These are phyloP conservation scores for Pichia manshurica DNA, from an alignment of 805 yeast species.

Conservation along the genomic window DNA sequence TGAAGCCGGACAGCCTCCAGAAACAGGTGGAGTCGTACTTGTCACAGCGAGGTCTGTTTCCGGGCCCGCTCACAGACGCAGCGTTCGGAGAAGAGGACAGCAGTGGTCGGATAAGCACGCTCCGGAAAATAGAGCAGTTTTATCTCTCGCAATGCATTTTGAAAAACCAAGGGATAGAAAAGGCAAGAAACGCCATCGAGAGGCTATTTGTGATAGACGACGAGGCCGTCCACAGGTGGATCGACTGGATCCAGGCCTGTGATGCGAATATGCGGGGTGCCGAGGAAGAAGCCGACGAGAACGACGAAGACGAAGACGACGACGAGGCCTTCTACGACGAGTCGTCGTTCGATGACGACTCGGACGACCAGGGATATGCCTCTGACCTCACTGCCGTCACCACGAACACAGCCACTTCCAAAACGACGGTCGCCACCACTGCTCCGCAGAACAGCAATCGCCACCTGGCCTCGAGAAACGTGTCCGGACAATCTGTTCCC, in stretches of 20 bases:
- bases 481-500: too few species aligned
- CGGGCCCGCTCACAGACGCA: not conserved
- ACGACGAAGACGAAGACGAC: slow-evolving; percentile 4
- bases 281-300: slow-evolving; percentile 2
- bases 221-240: slow-evolving; percentile 11
- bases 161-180: slow-evolving; percentile 16
- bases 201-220: slow-evolving; percentile 19
- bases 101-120: too few species aligned
- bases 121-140: slow-evolving; percentile 19
- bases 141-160: slow-evolving; percentile 24
- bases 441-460: too few species aligned
- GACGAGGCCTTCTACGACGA: not conserved
- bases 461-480: too few species aligned
- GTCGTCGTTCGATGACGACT: not conserved
- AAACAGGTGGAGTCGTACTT: slow-evolving; percentile 25
- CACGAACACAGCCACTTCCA: too few species aligned
- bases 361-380: not conserved
- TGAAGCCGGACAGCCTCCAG: slow-evolving; percentile 16
- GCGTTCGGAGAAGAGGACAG: not conserved
- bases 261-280: slow-evolving; percentile 4
- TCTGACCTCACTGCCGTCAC: too few species aligned
- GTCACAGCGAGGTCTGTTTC: not conserved
- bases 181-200: slow-evolving; percentile 18
- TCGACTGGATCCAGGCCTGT: slow-evolving; percentile 9
- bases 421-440: not conserved